Base-by-base conservation (phyloP, 148 eudicot genomes). In the Euryodendron excelsum region DNA sequence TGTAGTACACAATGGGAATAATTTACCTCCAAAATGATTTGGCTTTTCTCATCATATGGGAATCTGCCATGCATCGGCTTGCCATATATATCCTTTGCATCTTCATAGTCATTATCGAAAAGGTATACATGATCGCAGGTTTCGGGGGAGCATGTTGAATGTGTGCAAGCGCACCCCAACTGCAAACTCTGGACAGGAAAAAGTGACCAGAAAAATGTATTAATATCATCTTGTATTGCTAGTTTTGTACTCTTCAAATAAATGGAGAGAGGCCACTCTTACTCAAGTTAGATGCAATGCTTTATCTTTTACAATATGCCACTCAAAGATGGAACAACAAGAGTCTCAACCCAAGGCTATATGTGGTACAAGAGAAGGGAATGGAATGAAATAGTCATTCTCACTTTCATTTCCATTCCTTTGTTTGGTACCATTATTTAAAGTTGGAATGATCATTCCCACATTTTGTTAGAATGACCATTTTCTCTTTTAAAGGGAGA, bases 111-210 rank as follows among this genome's bases (percentile, higher is more conserved):
- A 86, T 81, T 90, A 85, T 96, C 89, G 82, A 93, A 96, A 75
- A 96, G 94, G 85, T 96, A 93, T 20, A 96, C 97, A 82, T 96
- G 99, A 85, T 93, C 97, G 72, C 99, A 96, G 28, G 85, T 85
- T 78, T 71, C 89, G 45, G 99, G 85, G 74, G 89, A 87, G 87
- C 99, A 96, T 25, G 83, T 69, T 83, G 93, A 85, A 81, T 83
- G 81, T 45, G 87, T 80, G 85, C 98, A 93, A 76, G 90, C 87
- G 84, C 98, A 91, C 41, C 92, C 91, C 85, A 91, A 74, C 80
- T 87, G 95, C 81, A 86, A 74, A 90, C 87, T 90, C 97, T 93
- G 86, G 77, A 78, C 2, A 56, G 47, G 45, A 15, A 60, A 69
- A 75, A 81, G 12, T 28, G 21, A 70, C 36, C n/a, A 4, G 37